Evolutionary conservation across 1,284 basidiomycete species (phyloP).

Genomic region (Naganishia albida): DNA sequence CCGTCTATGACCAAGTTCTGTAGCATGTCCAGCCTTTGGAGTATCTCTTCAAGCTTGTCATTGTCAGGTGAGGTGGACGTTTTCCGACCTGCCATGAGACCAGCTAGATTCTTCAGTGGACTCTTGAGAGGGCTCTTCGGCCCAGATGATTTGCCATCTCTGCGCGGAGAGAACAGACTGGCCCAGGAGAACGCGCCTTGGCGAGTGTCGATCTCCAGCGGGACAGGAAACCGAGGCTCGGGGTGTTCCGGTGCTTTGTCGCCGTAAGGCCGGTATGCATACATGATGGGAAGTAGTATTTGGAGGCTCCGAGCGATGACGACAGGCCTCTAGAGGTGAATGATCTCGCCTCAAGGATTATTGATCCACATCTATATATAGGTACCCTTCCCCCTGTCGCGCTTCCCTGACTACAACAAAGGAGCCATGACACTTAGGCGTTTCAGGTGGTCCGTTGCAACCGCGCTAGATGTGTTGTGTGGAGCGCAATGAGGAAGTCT

Average conservation of each 20-base stretch:
- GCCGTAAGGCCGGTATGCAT: conserved; percentile 30
- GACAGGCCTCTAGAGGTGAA: too few species aligned
- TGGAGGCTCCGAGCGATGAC: too few species aligned
- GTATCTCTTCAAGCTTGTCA: too few species aligned
- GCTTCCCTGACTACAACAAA: not conserved
- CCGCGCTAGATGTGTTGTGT: not conserved
- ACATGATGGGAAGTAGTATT: too few species aligned
- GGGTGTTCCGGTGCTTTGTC: conserved; percentile 9
- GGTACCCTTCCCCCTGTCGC: not conserved
- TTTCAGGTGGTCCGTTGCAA: not conserved
- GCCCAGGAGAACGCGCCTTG: conserved; percentile 7
- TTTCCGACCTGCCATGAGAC: too few species aligned
- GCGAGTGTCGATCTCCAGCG: not conserved
- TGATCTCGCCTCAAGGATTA: too few species aligned
- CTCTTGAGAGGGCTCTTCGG: not conserved
- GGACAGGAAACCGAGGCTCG: conserved; percentile 10
- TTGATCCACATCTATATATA: not conserved
- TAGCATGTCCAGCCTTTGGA: too few species aligned
- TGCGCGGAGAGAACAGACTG: not conserved
- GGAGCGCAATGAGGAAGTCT: not conserved
- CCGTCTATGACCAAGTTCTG: too few species aligned
- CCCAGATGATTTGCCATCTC: not conserved
- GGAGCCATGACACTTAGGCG: not conserved
- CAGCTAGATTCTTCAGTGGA: too few species aligned
- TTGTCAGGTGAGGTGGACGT: too few species aligned